Evolutionary conservation across 1,139 yeast species (phyloP).

Genomic region (Saccharomyces pastorianus): DNA sequence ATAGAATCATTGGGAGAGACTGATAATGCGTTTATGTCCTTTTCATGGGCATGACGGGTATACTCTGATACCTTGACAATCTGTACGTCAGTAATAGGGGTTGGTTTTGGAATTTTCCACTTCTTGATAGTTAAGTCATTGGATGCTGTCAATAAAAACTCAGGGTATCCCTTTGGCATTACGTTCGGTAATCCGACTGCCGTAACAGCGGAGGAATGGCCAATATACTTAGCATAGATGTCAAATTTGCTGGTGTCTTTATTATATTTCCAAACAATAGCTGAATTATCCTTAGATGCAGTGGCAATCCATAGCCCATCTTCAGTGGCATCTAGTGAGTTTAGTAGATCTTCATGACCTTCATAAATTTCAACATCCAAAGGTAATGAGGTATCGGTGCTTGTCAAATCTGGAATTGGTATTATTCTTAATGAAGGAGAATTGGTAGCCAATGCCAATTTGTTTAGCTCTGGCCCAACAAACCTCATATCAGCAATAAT

Average conservation of each 20-base stretch:
- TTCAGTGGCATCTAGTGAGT: slow-evolving; percentile 63
- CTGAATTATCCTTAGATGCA: slow-evolving; percentile 85
- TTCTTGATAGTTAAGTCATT: slow-evolving; percentile 83
- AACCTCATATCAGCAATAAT: slow-evolving; percentile 82
- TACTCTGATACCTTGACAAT: slow-evolving; percentile 52
- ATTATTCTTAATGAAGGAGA: slow-evolving; percentile 83
- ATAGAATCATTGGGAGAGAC: slow-evolving; percentile 80
- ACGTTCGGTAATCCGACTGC: slow-evolving; percentile 70
- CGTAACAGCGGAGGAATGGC: slow-evolving; percentile 83
- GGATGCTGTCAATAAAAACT: slow-evolving; percentile 75
- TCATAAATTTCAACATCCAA: slow-evolving; percentile 57
- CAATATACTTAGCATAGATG: slow-evolving; percentile 57
- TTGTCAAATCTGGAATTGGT: slow-evolving; percentile 34
- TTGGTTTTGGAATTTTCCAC: slow-evolving; percentile 63
- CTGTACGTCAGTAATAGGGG: slow-evolving; percentile 8
- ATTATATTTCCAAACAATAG: slow-evolving; percentile 69
- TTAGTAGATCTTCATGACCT: slow-evolving; percentile 81
- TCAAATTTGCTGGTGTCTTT: slow-evolving; percentile 38
- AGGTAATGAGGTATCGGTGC: slow-evolving; percentile 32
- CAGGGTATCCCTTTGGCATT: slow-evolving; percentile 47
- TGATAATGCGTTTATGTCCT: slow-evolving; percentile 84
- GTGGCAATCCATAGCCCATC: slow-evolving; percentile 89
- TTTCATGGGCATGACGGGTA: slow-evolving; percentile 94
- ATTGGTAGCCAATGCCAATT: slow-evolving; percentile 81
- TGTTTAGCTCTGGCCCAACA: slow-evolving; percentile 53